Base-by-base conservation (phyloP, 2,329 filamentous ascomycete species). In the Metarhizium sp. region DNA sequence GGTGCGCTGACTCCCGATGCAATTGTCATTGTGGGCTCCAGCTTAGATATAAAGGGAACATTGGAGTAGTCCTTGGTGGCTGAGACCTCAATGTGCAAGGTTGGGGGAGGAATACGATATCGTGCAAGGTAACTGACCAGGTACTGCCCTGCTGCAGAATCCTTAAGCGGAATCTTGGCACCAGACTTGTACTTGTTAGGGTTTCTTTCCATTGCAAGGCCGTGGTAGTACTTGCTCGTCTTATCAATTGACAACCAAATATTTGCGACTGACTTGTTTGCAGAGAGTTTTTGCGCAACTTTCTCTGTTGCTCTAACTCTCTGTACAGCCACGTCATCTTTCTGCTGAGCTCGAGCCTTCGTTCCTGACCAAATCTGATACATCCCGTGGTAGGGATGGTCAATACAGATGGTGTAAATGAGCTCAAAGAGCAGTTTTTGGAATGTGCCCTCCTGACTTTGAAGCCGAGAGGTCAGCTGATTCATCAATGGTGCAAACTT, bases 311-410 rank as follows among this genome's bases (percentile, higher is more conserved):
- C 91, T 59, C 78, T 79, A 62, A 87, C 84, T 51, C 94, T 85
- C 4, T 87, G 86, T 20, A 85, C 74, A 1, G 89, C 88, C 3
- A 87, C 81, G 45, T 87, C 82, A 61, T 96, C 92, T 61, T 87
- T 85, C 53, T 77, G 78, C 62, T 86, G 84, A 52, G 79, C 80
- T 57, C 84, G 86, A 53, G 81, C 84, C 63, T 85, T 88, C 48
- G 82, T 85, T 25, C 87, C 86, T 2, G 92, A 89, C 76, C 92
- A 96, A 46, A 99, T 90, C 63, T 97, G 92, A 67, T 99, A 95
- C 85, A 97, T 92, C 51, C 91, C 91, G 67, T 99, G 95, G 68
- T 92, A 96, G 0, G 94, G 95, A 71, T 99, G 94, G 56, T 99
- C 91, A 11, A 81, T 78, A 66, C 92, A 97, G 55, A 99, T 96